Base-by-base conservation (phyloP, 768 basidiomycete species). In the Amyloporia xantha region DNA sequence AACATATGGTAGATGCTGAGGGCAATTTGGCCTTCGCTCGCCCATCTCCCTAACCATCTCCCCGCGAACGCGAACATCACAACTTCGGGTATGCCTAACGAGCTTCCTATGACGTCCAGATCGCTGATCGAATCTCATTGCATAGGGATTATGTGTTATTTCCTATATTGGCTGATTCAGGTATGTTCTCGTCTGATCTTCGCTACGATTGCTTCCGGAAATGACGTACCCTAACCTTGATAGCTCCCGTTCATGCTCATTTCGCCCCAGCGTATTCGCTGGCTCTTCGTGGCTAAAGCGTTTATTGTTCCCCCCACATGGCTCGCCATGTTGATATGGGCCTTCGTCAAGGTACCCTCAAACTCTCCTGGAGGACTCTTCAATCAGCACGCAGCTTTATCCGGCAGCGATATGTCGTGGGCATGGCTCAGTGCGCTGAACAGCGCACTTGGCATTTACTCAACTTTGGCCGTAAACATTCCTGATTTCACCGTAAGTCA, bases 381-480 rank as follows among this genome's bases (percentile, higher is more conserved):
- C 44, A 59, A 71, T 0, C 66, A 76, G 49, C 76, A 77, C 44
- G 65, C 82, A 0, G 67, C 65, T 6, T 55, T 83, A n/a, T 65
- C 59, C 15, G 87, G 81, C 1, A 71, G 73, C 51, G 65, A 68
- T 23, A 68, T 82, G 41, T 74, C 76, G n/a, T 90, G 87, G 84
- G 85, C 78, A 2, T 92, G 86, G 86, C 66, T 95, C 41, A 73
- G 73, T 45, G 79, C 82, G 0, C 59, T 95, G 50, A 93, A 91
- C 60, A 81, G 83, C 45, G 83, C 84, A 1, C 66, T 93, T 19
- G 88, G 87, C 0, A 76, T 79, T 53, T 92, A 84, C 64, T 68
- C 82, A 3, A 86, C 84, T 7, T 67, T 87, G 12, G 75, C 82
- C 0, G 82, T 87, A 54, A 91, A 91, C 58, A 89, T 91, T 50